These are phyloP conservation scores for Conticribra weissflogii DNA, from an alignment of 108 stramenopile species.

Conservation along the genomic window DNA sequence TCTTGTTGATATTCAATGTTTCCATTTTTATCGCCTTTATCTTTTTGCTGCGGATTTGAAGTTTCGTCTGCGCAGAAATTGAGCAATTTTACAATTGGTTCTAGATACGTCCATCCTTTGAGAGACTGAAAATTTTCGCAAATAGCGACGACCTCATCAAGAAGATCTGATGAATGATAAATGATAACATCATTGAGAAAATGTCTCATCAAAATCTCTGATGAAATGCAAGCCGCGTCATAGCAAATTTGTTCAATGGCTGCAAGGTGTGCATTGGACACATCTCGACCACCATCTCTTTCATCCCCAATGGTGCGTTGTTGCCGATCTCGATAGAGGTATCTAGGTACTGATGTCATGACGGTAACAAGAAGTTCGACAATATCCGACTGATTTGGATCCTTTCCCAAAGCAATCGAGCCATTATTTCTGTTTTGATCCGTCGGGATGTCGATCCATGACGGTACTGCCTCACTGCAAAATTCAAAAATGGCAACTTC, in stretches of 20 bases:
- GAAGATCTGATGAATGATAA: conserved; percentile 9
- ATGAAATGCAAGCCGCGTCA: conserved; percentile 37
- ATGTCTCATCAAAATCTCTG: conserved; percentile 22
- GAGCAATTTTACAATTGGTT: conserved; percentile 30
- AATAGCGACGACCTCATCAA: conserved; percentile 22
- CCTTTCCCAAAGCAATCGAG: neutral
- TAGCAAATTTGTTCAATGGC: conserved; percentile 42
- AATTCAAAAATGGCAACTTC: conserved; percentile 18
- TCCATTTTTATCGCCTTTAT: too few relatives aligned
- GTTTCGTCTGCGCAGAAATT: conserved; percentile 20
- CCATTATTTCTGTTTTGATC: neutral
- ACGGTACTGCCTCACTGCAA: conserved; percentile 8
- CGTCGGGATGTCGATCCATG: neutral
- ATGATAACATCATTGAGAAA: conserved; percentile 2
- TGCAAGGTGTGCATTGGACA: conserved; percentile 6
- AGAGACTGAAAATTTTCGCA: conserved; percentile 11
- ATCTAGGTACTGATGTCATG: conserved; percentile 33
- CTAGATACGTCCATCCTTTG: conserved; percentile 1
- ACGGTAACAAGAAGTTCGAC: conserved; percentile 39
- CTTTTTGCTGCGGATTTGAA: neutral
- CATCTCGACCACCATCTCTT: neutral
- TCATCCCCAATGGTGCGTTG: neutral
- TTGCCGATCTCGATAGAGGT: conserved; percentile 6
- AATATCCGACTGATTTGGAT: conserved; percentile 2
- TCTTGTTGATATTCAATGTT: neutral